Conservation (phyloP, 192 early-diverging fungal species). For the Mortierella hygrophila region DNA sequence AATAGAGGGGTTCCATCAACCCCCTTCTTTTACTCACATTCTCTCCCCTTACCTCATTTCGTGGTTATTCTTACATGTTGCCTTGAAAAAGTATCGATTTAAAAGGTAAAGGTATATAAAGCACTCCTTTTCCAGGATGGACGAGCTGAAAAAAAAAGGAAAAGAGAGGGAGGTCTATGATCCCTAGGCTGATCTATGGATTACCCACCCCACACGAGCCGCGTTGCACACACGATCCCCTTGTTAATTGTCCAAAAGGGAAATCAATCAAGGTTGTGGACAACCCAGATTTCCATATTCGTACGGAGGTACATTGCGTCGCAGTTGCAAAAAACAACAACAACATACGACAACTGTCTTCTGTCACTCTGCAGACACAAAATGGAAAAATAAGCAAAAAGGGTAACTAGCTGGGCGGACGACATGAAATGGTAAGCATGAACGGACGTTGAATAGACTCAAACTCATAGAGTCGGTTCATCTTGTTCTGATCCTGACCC, state of each 20-base stretch:
- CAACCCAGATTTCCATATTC: conserved; percentile 1
- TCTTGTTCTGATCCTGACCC: not conserved
- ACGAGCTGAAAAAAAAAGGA: too few relatives aligned
- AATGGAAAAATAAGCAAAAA: not conserved
- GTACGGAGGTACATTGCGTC: not conserved
- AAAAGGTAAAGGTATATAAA: not conserved
- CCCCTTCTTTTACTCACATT: not conserved
- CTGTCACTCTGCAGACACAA: not conserved
- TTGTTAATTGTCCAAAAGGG: not conserved
- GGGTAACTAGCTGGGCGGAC: not conserved
- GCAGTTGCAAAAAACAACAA: not conserved
- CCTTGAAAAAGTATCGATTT: not conserved
- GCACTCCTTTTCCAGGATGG: not conserved
- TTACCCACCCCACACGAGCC: not conserved
- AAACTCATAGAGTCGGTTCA: not conserved
- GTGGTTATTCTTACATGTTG: not conserved
- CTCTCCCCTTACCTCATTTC: not conserved
- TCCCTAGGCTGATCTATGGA: too few relatives aligned
- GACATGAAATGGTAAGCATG: too few relatives aligned
- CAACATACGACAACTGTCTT: not conserved
- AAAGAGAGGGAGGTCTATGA: too few relatives aligned
- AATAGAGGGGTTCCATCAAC: not conserved
- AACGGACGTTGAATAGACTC: not conserved
- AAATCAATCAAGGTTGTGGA: not conserved
- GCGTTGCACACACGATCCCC: conserved; percentile 3